Evolutionary conservation across 2,329 filamentous ascomycete species (phyloP).

Genomic region (Diaporthe sp.): DNA sequence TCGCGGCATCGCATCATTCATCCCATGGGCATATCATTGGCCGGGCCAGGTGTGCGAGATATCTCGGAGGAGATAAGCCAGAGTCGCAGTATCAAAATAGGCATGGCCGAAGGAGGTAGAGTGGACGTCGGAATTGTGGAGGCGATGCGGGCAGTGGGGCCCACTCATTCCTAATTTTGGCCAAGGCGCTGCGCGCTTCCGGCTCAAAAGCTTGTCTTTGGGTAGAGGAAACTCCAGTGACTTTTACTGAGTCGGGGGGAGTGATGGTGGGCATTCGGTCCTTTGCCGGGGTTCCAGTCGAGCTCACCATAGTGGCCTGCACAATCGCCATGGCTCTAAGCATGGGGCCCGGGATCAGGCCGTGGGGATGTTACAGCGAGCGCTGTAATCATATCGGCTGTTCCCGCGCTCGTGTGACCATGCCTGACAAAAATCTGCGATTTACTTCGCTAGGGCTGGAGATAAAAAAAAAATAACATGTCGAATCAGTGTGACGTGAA

Average conservation of each 20-base stretch:
- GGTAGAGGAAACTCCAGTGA: neutral
- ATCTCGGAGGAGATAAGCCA: slow-evolving; percentile 26
- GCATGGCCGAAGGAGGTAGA: slow-evolving; percentile 6
- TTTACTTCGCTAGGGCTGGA: neutral
- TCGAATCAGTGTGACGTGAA: neutral
- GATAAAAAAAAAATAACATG: neutral
- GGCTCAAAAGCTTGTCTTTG: slow-evolving; percentile 5
- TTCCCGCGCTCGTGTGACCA: neutral
- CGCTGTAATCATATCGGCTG: neutral
- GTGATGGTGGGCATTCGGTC: neutral
- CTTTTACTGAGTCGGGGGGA: neutral
- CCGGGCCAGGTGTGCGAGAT: slow-evolving; percentile 1
- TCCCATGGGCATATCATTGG: slow-evolving; percentile 29
- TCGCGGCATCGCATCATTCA: slow-evolving; percentile 2
- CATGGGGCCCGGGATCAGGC: too few species aligned
- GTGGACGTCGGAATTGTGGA: slow-evolving; percentile 20
- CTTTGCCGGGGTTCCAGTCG: neutral
- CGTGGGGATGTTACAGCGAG: neutral
- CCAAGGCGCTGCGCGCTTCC: neutral
- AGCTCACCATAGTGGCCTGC: slow-evolving; percentile 8
- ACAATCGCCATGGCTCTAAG: neutral
- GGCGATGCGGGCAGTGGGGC: slow-evolving; percentile 1
- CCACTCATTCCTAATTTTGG: slow-evolving; percentile 19
- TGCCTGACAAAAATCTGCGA: neutral
- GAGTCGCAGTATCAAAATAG: neutral